Percentiles rank a stretch among this genome's conserved stretches.
Evolutionary conservation across 2,329 filamentous ascomycete species (phyloP).

Genomic region (Talaromyces amestolkiae): DNA sequence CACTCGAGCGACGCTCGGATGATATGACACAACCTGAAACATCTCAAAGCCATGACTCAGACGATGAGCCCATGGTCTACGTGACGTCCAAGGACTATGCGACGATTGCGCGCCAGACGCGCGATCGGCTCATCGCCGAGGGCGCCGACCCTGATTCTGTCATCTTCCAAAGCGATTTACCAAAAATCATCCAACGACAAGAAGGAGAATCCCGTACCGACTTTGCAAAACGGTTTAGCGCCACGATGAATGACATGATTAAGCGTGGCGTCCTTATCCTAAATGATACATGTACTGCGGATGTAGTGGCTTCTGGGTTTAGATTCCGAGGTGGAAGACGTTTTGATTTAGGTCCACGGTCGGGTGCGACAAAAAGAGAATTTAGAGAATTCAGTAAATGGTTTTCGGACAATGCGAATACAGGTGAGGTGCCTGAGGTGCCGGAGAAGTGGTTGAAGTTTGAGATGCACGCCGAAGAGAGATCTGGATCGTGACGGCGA

Average conservation of each 20-base stretch:
- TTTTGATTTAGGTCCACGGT: background rate
- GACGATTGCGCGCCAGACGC: background rate
- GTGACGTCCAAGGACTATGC: background rate
- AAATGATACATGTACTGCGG: background rate
- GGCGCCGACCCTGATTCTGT: background rate
- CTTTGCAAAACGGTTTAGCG: background rate
- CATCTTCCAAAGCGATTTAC: background rate
- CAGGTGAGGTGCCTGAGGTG: background rate
- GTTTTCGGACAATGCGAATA: background rate
- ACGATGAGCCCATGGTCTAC: background rate
- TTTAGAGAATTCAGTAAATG: background rate
- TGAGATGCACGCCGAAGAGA: background rate
- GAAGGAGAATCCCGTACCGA: background rate
- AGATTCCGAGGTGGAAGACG: background rate
- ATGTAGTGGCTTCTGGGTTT: background rate
- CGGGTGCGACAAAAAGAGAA: background rate
- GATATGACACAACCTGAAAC: background rate
- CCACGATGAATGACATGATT: background rate
- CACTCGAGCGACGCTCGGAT: background rate
- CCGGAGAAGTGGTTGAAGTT: background rate
- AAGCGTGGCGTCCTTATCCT: background rate
- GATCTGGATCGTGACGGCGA: background rate
- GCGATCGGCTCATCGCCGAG: background rate
- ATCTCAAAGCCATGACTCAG: background rate
- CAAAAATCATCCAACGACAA: background rate